A percentile compares a stretch with the other conserved stretches of the same genome.
Conservation (phyloP, 2,329 filamentous ascomycete species). For the Blastomyces emzantsi region DNA sequence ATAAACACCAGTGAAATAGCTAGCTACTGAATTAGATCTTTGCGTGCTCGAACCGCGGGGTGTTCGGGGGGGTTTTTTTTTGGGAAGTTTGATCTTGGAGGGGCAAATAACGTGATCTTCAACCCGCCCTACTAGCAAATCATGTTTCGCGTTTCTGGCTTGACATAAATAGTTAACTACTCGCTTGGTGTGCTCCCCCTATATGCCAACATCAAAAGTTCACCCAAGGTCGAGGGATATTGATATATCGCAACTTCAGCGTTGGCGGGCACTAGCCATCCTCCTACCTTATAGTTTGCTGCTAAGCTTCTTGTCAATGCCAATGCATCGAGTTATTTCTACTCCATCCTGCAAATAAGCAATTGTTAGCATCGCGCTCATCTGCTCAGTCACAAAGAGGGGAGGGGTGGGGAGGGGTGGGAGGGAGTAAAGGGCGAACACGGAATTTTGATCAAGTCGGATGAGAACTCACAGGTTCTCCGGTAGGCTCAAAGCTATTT, state of each 20-base stretch:
- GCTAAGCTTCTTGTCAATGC: conserved; percentile 17
- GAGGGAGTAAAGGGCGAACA: too few relatives aligned
- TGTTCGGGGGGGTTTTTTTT: too few relatives aligned
- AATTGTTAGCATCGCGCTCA: conserved; percentile 17
- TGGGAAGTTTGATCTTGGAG: neutral
- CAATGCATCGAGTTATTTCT: conserved; percentile 54
- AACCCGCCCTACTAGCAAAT: too few relatives aligned
- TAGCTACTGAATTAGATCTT: too few relatives aligned
- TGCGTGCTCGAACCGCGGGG: too few relatives aligned
- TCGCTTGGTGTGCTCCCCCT: too few relatives aligned
- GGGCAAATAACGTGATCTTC: neutral
- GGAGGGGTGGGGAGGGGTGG: too few relatives aligned
- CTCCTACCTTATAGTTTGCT: neutral
- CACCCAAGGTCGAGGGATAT: neutral
- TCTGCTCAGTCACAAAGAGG: neutral
- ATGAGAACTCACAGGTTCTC: conserved; percentile 47
- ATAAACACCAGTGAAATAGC: too few relatives aligned
- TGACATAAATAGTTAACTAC: too few relatives aligned
- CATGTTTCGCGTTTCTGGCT: too few relatives aligned
- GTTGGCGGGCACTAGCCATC: neutral
- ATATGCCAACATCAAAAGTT: neutral
- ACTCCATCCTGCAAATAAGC: conserved; percentile 48
- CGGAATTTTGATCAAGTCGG: conserved; percentile 4
- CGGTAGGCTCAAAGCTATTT: conserved; percentile 59
- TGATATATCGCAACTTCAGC: neutral